phyloP scores from a whole-genome alignment of 1,139 yeast genomes.

The Magnusiomyces ingens region DNA sequence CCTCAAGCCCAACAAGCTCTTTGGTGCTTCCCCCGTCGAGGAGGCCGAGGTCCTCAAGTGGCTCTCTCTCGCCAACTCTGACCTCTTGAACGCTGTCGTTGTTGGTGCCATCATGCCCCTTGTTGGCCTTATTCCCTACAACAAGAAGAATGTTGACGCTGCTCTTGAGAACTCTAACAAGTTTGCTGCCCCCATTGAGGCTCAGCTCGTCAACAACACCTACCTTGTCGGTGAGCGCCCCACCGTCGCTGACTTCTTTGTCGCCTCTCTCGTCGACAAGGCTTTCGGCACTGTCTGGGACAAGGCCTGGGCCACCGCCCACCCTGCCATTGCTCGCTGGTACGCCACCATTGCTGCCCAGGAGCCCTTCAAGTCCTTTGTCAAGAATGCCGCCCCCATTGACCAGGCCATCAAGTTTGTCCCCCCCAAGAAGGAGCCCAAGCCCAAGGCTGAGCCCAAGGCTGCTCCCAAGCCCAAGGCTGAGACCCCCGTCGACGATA shows the following conservation, averaged over 20 bases:
- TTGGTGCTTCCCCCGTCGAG: constrained; percentile 61
- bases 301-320: constrained; percentile 62
- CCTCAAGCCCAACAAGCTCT: constrained; percentile 37
- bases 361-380: constrained; percentile 46
- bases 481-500: constrained; percentile 36
- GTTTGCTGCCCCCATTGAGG: constrained; percentile 23
- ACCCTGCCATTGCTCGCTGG: constrained; percentile 83
- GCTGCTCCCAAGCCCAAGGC: constrained; percentile 31
- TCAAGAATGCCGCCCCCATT: constrained; percentile 39
- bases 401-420: constrained; percentile 61
- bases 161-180: constrained; percentile 41
- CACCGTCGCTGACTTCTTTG: constrained; percentile 74
- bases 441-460: constrained; percentile 14
- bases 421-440: constrained; percentile 72
- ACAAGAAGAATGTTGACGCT: constrained; percentile 71
- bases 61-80: constrained; percentile 77
- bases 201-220: constrained; percentile 57
- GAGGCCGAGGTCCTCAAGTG: constrained; percentile 70
- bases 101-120: constrained; percentile 40
- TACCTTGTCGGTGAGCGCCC: constrained; percentile 88
- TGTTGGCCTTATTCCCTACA: constrained; percentile 53
- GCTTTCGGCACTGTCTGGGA: constrained; percentile 68
- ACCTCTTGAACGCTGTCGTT: constrained; percentile 45
- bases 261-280: constrained; percentile 54
- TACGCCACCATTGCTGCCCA: constrained; percentile 61